Evolutionary conservation across 2,329 filamentous ascomycete species (phyloP).

Genomic region (Hymenoscyphus fructigenus): DNA sequence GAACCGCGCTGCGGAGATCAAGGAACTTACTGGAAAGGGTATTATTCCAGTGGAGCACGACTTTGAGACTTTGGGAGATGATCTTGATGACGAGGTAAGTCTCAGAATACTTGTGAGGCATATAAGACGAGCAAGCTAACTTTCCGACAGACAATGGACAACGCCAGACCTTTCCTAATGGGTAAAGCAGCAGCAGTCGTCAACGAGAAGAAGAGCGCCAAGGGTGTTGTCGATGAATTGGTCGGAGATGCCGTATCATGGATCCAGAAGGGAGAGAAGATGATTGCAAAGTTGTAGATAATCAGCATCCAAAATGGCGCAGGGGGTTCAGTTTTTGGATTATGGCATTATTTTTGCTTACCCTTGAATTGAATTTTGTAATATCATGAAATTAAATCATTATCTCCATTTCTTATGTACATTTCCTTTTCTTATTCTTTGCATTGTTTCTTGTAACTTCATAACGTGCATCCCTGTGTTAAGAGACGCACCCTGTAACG

Average conservation of each 20-base stretch:
- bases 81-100: conserved; percentile 49
- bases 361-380: not conserved
- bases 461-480: no score
- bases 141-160: conserved; percentile 72
- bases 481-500: no score
- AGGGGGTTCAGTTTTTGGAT: not conserved
- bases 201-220: conserved; percentile 88
- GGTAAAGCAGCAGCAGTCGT: conserved; percentile 94
- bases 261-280: conserved; percentile 66
- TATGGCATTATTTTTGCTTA: not conserved
- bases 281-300: conserved; percentile 66
- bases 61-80: conserved; percentile 79
- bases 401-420: not conserved
- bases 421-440: no score
- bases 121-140: conserved; percentile 60
- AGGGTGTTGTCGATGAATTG: conserved; percentile 92
- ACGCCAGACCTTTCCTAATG: conserved; percentile 90
- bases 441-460: no score
- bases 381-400: not conserved
- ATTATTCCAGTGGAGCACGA: conserved; percentile 92
- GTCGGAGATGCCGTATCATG: conserved; percentile 75
- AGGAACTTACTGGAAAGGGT: conserved; percentile 84
- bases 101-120: not conserved
- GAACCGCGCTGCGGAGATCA: conserved; percentile 87
- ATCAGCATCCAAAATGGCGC: conserved; percentile 2